These are phyloP conservation scores for Exophiala aquamarina DNA, from an alignment of 2,329 filamentous ascomycete genomes.

Conservation along the genomic window DNA sequence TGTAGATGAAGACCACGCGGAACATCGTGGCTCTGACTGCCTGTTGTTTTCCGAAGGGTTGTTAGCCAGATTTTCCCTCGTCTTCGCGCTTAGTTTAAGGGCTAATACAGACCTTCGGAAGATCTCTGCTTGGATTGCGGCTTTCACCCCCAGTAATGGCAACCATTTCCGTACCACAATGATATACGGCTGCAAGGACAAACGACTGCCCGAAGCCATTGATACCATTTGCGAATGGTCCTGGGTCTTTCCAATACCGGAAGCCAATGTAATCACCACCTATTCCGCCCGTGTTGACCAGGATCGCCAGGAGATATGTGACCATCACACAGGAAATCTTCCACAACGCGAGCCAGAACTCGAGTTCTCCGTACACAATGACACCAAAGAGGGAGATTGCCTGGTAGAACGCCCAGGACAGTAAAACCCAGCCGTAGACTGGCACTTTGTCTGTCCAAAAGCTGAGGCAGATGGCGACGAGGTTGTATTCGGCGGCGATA, in stretches of 20 bases:
- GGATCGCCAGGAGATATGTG: constrained; percentile 36
- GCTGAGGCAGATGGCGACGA: constrained; percentile 45
- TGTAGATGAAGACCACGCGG: constrained; percentile 59
- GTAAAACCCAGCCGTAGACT: constrained; percentile 47
- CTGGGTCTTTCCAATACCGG: constrained; percentile 70
- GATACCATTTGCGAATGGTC: constrained; percentile 36
- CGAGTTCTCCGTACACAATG: constrained; percentile 55
- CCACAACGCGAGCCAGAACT: constrained; percentile 44
- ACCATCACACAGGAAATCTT: constrained; percentile 37
- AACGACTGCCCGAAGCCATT: constrained; percentile 38
- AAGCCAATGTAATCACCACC: constrained; percentile 60
- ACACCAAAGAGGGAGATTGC: constrained; percentile 41
- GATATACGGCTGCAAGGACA: constrained; percentile 38
- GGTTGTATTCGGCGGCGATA: constrained; percentile 41
- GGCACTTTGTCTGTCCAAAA: constrained; percentile 48
- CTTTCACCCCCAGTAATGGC: constrained; percentile 59
- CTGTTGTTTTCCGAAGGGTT: no score
- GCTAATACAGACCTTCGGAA: constrained; percentile 51
- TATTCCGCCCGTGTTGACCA: constrained; percentile 37
- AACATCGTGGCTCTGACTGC: constrained; percentile 55
- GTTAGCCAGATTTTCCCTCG: no score
- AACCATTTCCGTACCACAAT: constrained; percentile 49
- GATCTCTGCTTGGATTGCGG: constrained; percentile 51
- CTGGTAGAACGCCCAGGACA: constrained; percentile 48
- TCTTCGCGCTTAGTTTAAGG: constrained; percentile 39